Base-by-base conservation (phyloP, 1,284 basidiomycete species). In the Fereydounia khargensis region DNA sequence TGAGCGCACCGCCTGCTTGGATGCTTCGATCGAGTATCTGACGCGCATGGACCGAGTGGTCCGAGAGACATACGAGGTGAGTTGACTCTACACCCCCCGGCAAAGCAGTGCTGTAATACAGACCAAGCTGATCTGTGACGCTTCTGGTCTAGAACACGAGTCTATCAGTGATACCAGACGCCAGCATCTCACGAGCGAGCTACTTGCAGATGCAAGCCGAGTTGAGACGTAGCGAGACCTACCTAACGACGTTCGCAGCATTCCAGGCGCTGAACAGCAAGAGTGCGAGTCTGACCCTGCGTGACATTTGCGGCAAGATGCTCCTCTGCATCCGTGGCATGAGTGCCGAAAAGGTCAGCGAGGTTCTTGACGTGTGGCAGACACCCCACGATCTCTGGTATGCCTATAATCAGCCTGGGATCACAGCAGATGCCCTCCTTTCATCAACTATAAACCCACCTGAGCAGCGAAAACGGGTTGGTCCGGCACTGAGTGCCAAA, bases 241-340 rank as follows among this genome's bases (percentile, higher is more conserved):
- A 78, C 51, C 70, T 80, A 28, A 81, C 79, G 5, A 77, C 78
- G 8, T 82, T 79, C 48, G 64, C 76, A 8, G 74, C 76, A 1
- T 82, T 79, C 52, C 78, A 79, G 47, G 68, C 70, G 17, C 73
- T 83, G 35, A 82, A 82, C 65, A 73, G 77, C 40, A 80, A 82
- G 30, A 77, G 78, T 9, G 77, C 75, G 0, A 76, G 74, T 8
- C 51, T 76, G 27, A 82, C 80, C 0, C 52, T 80, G 4, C 62
- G 70, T n/a, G 77, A 80, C 24, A 73, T 77, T 24, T 82, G 79
- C 60, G 80, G 77, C 5, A 76, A 78, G 34, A 82, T 82, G 81
- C 68, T 82, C 25, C 64, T 80, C 22, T 79, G 79, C 43, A 71
- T 82, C 49, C 77, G 76, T 30, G 81, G 81, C 3, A 77, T 83